phyloP scores from a whole-genome alignment of 768 basidiomycete species.

The Cyclocybe cylindracea region DNA sequence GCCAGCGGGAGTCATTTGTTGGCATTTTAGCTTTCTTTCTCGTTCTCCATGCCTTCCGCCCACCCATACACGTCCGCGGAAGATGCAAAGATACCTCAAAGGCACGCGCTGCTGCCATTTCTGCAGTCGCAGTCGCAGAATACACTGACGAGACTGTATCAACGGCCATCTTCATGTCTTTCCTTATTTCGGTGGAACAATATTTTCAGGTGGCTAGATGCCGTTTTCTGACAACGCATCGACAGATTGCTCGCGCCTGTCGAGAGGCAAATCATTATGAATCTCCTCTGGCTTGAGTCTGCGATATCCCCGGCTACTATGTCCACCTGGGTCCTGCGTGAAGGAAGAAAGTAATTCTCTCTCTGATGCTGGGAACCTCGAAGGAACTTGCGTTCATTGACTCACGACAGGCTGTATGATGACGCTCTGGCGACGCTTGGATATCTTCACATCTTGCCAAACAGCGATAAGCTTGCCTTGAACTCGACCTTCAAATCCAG shows the following conservation, averaged over 20 bases:
- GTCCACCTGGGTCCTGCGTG: slow-evolving; percentile 74
- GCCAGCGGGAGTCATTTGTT: neutral
- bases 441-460: slow-evolving; percentile 69
- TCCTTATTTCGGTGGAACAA: slow-evolving; percentile 77
- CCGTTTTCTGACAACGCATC: slow-evolving; percentile 19
- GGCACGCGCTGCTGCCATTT: slow-evolving; percentile 76
- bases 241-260: slow-evolving; percentile 72
- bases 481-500: slow-evolving; percentile 77
- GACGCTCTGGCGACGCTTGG: slow-evolving; percentile 63
- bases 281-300: slow-evolving; percentile 85
- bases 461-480: slow-evolving; percentile 63
- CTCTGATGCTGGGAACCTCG: slow-evolving; percentile 14
- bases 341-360: slow-evolving; percentile 62
- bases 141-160: slow-evolving; percentile 77
- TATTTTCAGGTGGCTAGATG: slow-evolving; percentile 14
- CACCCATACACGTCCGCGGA: slow-evolving; percentile 28
- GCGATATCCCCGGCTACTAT: slow-evolving; percentile 67
- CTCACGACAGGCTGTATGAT: slow-evolving; percentile 63
- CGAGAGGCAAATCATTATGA: slow-evolving; percentile 86
- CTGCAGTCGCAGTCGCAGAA: slow-evolving; percentile 80
- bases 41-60: slow-evolving; percentile 22
- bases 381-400: slow-evolving; percentile 11
- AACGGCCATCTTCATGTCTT: slow-evolving; percentile 85
- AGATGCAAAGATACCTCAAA: slow-evolving; percentile 25
- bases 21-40: neutral